Evolutionary conservation across 78 protist genomes (phyloP), one percentile per base, ranked within the genome.

Genomic region (Chrysochromulina parva): DNA sequence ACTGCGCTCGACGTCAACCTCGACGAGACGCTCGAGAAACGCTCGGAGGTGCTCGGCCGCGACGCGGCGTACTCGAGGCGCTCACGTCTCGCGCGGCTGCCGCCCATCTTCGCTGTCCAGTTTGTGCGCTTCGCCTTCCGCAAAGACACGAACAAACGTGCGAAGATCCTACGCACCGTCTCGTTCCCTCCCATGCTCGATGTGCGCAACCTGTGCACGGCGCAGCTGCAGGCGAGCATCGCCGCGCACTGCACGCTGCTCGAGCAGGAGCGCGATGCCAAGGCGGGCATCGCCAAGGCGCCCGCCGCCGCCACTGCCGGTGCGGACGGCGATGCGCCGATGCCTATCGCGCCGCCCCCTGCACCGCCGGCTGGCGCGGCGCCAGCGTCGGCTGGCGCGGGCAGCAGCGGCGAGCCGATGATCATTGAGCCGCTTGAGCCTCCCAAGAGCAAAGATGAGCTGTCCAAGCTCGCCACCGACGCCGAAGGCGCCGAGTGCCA

Each of bases 51-150:
- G 2, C 92, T 96, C 58, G 94, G 88, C 50, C 88, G 92, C 47
- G 89, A 92, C 26, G 96, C 98, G 17, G 28, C 9, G 58, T 97
- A 58, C 90, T 11, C 0, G 4, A 92, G 94, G 90, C 85, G 38
- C 52, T n/a, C 88, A n/a, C n/a, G 9, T 57, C 24, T 97, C 60
- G 19, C 88, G 5, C 82, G 88, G 20, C 94, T 97, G 54, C 99
- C 99, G 28, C 60, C 67, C 19, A 97, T 94, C 88, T 92, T 97
- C 24, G 62, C 81, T 19, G 95, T 97, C 38, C 85, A 97, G 48
- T 90, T 96, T 48, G 98, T 96, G 3, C 92, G 99, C 53, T 97
- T 97, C 94, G 60, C 50, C 48, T 97, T 97, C 98, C 90, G 94
- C 55, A 59, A 86, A 16, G 90, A 88, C 50, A 82, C 62, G 5